Base-by-base conservation (phyloP, 2,329 filamentous ascomycete genomes). In the Arthrobotrys pseudoclavata region DNA sequence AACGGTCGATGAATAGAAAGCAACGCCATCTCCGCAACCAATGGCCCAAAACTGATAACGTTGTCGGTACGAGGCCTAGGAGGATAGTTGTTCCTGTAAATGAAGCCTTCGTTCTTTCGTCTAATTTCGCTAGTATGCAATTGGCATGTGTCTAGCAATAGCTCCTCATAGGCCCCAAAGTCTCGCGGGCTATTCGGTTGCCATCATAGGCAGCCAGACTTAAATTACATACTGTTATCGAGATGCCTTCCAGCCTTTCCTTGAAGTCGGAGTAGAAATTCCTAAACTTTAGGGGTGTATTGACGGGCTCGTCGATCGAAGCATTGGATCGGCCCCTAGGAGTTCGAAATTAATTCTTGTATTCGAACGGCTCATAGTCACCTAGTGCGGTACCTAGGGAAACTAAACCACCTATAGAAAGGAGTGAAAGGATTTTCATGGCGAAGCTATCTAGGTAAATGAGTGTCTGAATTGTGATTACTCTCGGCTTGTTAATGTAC, bases 71-170 rank as follows among this genome's bases (percentile, higher is more conserved):
- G 1, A 69, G 53, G 2, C 66, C 53, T 4, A 69, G n/a, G 5
- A 69, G 42, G 18, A 69, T 69, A 40, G 52, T 69, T 13, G 66
- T 69, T 40, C 66, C 66, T 1, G 66, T 1, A 15, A 69, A 69
- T 2, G 52, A 60, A 9, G 52, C 53, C 18, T 69, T 69, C 9
- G 48, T 26, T n/a, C 42, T 69, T 45, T 69, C 66, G n/a, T 69
- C 66, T n/a, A 69, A 15, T 4, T 52, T 61, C 26, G 37, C 15
- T 13, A 69, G 18, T 3, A 69, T 69, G 18, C 66, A 69, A 42
- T 69, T 69, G 12, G 66, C 52, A 29, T 69, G 66, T n/a, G 66
- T 69, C 52, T 31, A 48, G 26, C 66, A 69, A 18, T 69, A 69
- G 10, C 26, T 61, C 18, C 40, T 47, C 1, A 69, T 52, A 4